A percentile compares a stretch with the other conserved stretches of the same genome.
phyloP scores from a whole-genome alignment of 1,284 basidiomycete species.

The Schizophyllum amplum region DNA sequence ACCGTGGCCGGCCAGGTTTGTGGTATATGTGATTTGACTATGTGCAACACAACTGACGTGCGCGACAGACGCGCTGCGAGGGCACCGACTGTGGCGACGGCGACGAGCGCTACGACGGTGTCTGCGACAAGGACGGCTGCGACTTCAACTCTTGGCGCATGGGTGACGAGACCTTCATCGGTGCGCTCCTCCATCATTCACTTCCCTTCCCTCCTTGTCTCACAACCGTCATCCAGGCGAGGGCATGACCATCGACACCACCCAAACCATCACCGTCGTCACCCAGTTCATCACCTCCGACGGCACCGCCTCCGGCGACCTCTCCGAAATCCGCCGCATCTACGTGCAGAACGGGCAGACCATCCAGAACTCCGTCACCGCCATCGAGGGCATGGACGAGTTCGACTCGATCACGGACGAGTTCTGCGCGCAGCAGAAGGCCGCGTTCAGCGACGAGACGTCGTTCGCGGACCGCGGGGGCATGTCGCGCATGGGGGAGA shows the following conservation, averaged over 20 bases:
- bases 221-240: too few species aligned
- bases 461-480: conserved; percentile 31
- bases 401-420: conserved; percentile 25
- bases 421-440: conserved; percentile 26
- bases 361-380: conserved; percentile 33
- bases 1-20: neutral
- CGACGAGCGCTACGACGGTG: conserved; percentile 28
- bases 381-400: conserved; percentile 25
- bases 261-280: conserved; percentile 34
- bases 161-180: conserved; percentile 39
- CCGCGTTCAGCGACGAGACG: conserved; percentile 27
- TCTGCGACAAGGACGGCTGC: conserved; percentile 46
- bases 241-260: conserved; percentile 26
- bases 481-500: conserved; percentile 28
- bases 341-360: conserved; percentile 37
- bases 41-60: too few species aligned
- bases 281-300: conserved; percentile 37
- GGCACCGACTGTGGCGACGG: conserved; percentile 26
- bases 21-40: neutral
- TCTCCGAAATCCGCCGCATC: conserved; percentile 36
- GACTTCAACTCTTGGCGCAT: conserved; percentile 50
- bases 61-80: conserved; percentile 23
- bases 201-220: neutral
- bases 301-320: conserved; percentile 30
- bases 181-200: conserved; percentile 11